phyloP scores from a whole-genome alignment of 1,284 basidiomycete genomes.

The Ceratobasidium sp. region DNA sequence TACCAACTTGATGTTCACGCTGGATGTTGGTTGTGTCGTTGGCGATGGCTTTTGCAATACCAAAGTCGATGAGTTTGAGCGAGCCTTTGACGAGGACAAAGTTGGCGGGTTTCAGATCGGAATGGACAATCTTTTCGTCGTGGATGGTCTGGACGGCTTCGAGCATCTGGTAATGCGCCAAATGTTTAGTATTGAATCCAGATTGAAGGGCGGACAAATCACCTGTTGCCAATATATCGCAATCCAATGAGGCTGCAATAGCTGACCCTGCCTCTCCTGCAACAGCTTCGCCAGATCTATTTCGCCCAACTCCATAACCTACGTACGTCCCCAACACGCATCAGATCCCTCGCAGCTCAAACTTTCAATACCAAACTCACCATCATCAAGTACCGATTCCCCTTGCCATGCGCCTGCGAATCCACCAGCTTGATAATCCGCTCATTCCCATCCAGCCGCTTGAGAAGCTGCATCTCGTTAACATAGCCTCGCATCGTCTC shows the following conservation, averaged over 20 bases:
- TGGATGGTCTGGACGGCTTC: slow-evolving; percentile 96
- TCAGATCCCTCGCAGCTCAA: neutral
- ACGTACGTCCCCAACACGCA: slow-evolving; percentile 43
- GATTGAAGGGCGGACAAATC: slow-evolving; percentile 46
- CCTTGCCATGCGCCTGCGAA: slow-evolving; percentile 64
- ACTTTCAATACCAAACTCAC: slow-evolving; percentile 53
- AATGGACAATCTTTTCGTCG: slow-evolving; percentile 96
- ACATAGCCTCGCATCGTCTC: slow-evolving; percentile 90
- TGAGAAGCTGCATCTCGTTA: slow-evolving; percentile 91
- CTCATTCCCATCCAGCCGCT: slow-evolving; percentile 86
- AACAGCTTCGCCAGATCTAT: slow-evolving; percentile 85
- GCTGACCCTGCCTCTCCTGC: slow-evolving; percentile 81
- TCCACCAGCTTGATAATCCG: slow-evolving; percentile 90
- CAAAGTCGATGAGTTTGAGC: slow-evolving; percentile 95
- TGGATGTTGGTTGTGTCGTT: slow-evolving; percentile 98
- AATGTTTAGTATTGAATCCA: neutral
- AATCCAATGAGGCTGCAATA: slow-evolving; percentile 90
- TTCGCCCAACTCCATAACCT: slow-evolving; percentile 94
- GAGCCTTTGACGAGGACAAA: slow-evolving; percentile 94
- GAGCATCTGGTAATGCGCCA: slow-evolving; percentile 76
- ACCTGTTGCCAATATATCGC: slow-evolving; percentile 97
- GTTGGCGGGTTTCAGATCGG: slow-evolving; percentile 95
- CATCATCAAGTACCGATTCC: slow-evolving; percentile 76
- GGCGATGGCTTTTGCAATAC: slow-evolving; percentile 95
- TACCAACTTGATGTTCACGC: slow-evolving; percentile 83